phyloP scores from a whole-genome alignment of 305 asterid species.

The Plantago lanceolata region DNA sequence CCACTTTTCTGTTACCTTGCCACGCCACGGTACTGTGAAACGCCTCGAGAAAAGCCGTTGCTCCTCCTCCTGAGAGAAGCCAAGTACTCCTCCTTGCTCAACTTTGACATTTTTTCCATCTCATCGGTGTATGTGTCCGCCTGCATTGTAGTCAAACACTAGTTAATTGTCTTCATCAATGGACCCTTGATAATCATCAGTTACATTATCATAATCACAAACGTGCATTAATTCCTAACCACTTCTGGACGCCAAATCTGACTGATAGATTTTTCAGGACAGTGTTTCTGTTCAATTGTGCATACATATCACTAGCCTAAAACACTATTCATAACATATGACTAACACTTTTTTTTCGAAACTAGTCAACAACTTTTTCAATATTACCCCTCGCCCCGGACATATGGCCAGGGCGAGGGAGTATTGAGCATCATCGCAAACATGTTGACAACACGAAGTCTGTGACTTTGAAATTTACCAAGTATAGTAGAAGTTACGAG shows the following conservation, averaged over 20 bases:
- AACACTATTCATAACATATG: no score
- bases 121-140: constrained; percentile 47
- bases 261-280: background rate
- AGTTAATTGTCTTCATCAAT: constrained; percentile 16
- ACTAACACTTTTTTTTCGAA: no score
- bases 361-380: no score
- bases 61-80: constrained; percentile 70
- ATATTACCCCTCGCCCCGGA: no score
- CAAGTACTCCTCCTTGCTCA: constrained; percentile 63
- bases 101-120: constrained; percentile 56
- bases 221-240: constrained; percentile 3
- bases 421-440: no score
- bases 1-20: constrained; percentile 52
- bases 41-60: constrained; percentile 87
- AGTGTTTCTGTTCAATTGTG: no score
- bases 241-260: background rate
- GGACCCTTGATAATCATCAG: constrained; percentile 1
- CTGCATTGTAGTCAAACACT: constrained; percentile 36
- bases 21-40: constrained; percentile 82
- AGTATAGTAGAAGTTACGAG: no score
- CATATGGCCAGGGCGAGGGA: no score
- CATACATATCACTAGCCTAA: no score
- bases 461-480: no score
- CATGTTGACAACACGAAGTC: no score
- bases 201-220: background rate